Percentiles rank a stretch among this genome's conserved stretches.
Conservation (phyloP, 441 rosid genomes). For the Erysimum cheiri region DNA sequence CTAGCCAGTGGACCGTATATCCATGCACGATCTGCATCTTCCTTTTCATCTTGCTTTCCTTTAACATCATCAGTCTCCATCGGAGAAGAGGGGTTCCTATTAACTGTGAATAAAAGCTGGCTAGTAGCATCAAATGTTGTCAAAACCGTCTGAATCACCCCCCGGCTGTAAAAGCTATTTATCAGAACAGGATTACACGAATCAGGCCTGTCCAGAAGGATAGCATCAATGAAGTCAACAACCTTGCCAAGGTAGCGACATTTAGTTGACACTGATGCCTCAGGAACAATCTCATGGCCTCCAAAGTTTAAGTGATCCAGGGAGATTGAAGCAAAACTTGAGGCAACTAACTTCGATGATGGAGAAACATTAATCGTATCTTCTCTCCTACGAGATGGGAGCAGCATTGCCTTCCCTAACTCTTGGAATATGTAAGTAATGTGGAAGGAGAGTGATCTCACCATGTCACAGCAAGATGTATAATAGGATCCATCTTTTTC, state of each 20-base stretch:
- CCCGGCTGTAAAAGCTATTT: constrained; percentile 84
- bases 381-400: constrained; percentile 96
- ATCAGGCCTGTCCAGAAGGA: constrained; percentile 92
- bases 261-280: constrained; percentile 76
- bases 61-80: constrained; percentile 94
- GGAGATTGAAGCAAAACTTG: constrained; percentile 79
- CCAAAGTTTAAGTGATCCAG: constrained; percentile 86
- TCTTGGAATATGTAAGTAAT: constrained; percentile 94
- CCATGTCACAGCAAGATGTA: constrained; percentile 93
- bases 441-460: constrained; percentile 89
- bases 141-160: constrained; percentile 86
- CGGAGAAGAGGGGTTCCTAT: constrained; percentile 79
- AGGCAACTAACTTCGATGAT: constrained; percentile 89
- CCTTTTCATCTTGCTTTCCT: constrained; percentile 73
- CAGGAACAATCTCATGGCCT: constrained; percentile 66
- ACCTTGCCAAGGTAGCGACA: constrained; percentile 98
- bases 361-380: constrained; percentile 86
- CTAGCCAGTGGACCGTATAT: constrained; percentile 92
- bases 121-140: constrained; percentile 97
- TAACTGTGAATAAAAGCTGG: constrained; percentile 76
- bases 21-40: constrained; percentile 79
- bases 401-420: constrained; percentile 94
- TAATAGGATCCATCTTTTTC: constrained; percentile 83
- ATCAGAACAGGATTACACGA: constrained; percentile 88
- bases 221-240: constrained; percentile 85